A percentile compares a stretch with the other conserved stretches of the same genome.
Conservation (phyloP, 176 grass and related monocot genomes). For the Musa schizocarpa region DNA sequence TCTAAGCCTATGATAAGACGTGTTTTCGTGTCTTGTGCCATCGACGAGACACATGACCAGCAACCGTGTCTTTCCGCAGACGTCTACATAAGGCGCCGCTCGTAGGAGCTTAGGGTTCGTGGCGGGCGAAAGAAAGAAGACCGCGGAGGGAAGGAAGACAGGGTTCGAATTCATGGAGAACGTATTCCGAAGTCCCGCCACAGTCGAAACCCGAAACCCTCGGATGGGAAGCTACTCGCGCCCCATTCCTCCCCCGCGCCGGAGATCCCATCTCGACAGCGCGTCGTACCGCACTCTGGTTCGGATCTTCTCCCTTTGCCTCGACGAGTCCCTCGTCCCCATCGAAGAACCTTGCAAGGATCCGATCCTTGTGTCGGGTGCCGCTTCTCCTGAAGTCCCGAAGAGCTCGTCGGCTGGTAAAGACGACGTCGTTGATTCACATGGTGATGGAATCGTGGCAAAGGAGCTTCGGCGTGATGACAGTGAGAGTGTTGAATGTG, state of each 20-base stretch:
- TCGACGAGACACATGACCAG: too few relatives aligned
- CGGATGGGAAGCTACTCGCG: slow-evolving; percentile 16
- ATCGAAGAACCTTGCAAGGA: not conserved
- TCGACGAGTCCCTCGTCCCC: slow-evolving; percentile 24
- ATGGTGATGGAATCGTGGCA: not conserved
- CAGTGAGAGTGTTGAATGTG: not conserved
- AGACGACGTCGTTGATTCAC: not conserved
- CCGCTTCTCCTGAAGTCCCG: not conserved
- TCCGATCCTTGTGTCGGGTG: not conserved
- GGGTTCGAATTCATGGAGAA: not conserved
- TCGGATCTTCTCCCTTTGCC: slow-evolving; percentile 53
- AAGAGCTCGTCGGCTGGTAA: not conserved
- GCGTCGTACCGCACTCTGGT: slow-evolving; percentile 58
- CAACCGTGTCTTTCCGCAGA: too few relatives aligned
- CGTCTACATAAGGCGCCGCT: too few relatives aligned
- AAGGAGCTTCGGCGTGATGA: not conserved
- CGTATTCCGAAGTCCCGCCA: too few relatives aligned
- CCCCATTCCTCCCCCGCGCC: slow-evolving; percentile 8
- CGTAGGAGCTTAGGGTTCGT: not conserved
- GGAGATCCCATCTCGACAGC: slow-evolving; percentile 63
- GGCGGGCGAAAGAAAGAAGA: not conserved
- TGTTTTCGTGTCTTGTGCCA: too few relatives aligned
- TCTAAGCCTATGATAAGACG: too few relatives aligned
- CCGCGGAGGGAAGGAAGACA: not conserved
- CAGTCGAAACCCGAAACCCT: slow-evolving; percentile 4